These are phyloP conservation scores for Punctularia strigosozonata DNA, from an alignment of 768 basidiomycete species.

Conservation along the genomic window DNA sequence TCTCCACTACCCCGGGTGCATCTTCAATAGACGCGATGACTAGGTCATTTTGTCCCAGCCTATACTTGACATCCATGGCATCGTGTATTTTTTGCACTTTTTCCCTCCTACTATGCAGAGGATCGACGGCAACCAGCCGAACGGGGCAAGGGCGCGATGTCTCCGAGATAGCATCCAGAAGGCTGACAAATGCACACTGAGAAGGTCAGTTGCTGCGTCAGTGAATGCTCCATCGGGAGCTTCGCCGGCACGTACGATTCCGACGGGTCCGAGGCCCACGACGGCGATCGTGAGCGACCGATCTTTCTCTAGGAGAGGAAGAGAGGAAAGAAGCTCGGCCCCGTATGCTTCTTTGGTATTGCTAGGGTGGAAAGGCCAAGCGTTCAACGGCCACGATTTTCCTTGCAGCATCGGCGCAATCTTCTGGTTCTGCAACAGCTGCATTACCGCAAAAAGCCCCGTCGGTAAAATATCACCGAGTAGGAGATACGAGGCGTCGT, in stretches of 20 bases:
- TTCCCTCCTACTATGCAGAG: constrained; percentile 38
- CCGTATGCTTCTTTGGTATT: background rate
- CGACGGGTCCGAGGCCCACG: constrained; percentile 71
- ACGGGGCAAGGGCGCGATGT: constrained; percentile 38
- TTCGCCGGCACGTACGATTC: constrained; percentile 32
- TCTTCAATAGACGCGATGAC: constrained; percentile 38
- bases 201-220: background rate
- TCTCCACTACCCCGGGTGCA: constrained; percentile 33
- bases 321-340: background rate
- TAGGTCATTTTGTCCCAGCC: constrained; percentile 31
- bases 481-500: constrained; percentile 58
- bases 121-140: constrained; percentile 58
- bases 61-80: constrained; percentile 32
- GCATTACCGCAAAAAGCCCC: constrained; percentile 64
- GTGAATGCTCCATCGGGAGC: background rate
- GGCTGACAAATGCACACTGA: constrained; percentile 48
- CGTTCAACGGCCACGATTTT: constrained; percentile 39
- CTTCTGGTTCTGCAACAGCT: constrained; percentile 66
- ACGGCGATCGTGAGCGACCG: constrained; percentile 47
- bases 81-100: constrained; percentile 51
- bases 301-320: constrained; percentile 33
- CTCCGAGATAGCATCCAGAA: constrained; percentile 47
- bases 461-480: constrained; percentile 75
- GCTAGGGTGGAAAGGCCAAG: constrained; percentile 6
- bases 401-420: constrained; percentile 46